Base-by-base conservation (phyloP, 2,329 filamentous ascomycete species). In the Diplodia corticola region DNA sequence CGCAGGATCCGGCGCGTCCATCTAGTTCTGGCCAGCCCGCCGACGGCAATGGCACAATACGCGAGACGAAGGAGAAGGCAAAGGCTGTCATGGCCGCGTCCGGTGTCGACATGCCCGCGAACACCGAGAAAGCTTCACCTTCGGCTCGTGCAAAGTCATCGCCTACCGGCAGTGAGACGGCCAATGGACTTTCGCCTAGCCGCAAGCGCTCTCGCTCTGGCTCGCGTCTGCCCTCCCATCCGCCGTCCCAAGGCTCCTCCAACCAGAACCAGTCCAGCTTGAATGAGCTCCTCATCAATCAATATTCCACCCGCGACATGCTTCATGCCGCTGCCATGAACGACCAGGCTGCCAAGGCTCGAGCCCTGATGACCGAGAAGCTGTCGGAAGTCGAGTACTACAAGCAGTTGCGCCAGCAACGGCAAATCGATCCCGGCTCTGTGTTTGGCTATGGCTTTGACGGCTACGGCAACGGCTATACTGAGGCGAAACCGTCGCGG, bases 391-490 rank as follows among this genome's bases (percentile, higher is more conserved):
- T 88, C 67, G 85, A 89, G 68, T 89, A 92, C 74, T 92, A 94
- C 81, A 70, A 84, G 81, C 70, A 82, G 88, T 68, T 92, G 83
- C 80, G 90, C 83, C 78, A 87, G 83, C 80, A 85, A 60, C 81
- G 84, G 51, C 81, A 84, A 54, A 73, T 80, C 67, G 82, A 88
- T 69, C 86, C 88, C 17, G 86, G 82, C 46, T 81, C 83, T 12
- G 78, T 89, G 33, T 89, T 88, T 74, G 88, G 88, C 33, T 80
- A 82, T 71, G 95, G 95, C 64, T 99, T 96, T 76, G 88, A 87
- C 74, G 94, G 93, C 51, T 97, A 90, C 74, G 94, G 91, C 70
- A 98, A 98, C 81, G 90, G 91, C 68, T 84, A 88, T 72, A 97
- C 94, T 33, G 92, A 89, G 67, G 84, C 84, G 54, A 88, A 86